Evolutionary conservation across 2,329 filamentous ascomycete species (phyloP), one percentile per base, ranked within the genome.

Genomic region (Fusarium tjaetaba): DNA sequence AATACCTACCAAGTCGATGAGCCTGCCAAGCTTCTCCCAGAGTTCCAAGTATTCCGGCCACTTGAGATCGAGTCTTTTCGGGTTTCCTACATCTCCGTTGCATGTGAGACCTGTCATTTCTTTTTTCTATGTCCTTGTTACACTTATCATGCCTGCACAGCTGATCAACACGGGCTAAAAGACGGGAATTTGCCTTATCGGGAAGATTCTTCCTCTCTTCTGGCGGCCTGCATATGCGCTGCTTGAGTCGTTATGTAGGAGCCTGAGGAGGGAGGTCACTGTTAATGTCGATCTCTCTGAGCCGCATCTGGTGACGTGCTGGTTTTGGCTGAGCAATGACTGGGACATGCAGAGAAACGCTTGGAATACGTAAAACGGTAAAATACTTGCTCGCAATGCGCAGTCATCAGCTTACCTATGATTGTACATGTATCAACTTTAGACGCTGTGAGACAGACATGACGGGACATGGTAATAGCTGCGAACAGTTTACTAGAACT

Each of bases 221-320:
- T 68, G 56, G 59, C 67, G 30, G 30, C n/a, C 30, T 72, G 71
- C 71, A 73, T 74, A 68, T 73, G 59, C 55, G 34, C 15, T 36
- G 45, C 13, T 24, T 55, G 41, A 52, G 58, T 43, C 52, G 43
- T 49, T n/a, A 55, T 11, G 11, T 26, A 26, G 26, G 26, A 26
- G 26, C 26, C 26, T 26, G 41, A 28, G 26, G 26, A 7, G 24
- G 13, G 14, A 57, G 55, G 55, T 32, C 15, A 58, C 30, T 46
- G n/a, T 16, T 22, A 39, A 41, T 20, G 46, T 59, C 66, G 68
- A 72, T 72, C 65, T 65, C 43, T 68, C 45, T 53, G 67, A 73
- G 71, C 71, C 67, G 71, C 64, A 72, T 58, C 28, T 53, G 56
- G 67, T 66, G 68, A 63, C 26, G 52, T 58, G 56, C 68, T 62